phyloP scores from a whole-genome alignment of 2,329 filamentous ascomycete genomes.

The Mollisiaceae sp. region DNA sequence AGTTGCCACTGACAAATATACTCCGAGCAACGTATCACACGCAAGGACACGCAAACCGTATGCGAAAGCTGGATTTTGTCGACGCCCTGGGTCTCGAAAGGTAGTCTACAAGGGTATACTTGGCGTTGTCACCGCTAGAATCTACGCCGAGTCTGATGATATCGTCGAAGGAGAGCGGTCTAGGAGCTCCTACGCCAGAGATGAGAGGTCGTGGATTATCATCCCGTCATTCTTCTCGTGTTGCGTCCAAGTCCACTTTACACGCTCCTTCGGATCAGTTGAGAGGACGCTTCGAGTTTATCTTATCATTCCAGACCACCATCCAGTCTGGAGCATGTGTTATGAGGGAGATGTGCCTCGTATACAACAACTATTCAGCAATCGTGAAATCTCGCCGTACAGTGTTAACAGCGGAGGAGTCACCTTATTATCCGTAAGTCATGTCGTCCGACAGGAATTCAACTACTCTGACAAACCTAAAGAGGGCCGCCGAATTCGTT shows the following conservation, averaged over 20 bases:
- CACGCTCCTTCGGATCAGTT: background rate
- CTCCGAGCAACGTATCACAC: background rate
- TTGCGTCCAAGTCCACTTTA: background rate
- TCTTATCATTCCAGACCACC: background rate
- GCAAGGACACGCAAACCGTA: background rate
- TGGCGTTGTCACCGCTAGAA: background rate
- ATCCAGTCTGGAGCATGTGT: slow-evolving; percentile 1
- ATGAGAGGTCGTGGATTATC: slow-evolving; percentile 8
- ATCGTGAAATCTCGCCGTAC: slow-evolving; percentile 7
- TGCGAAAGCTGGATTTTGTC: background rate
- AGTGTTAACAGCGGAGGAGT: background rate
- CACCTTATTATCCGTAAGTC: background rate
- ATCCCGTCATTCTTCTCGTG: slow-evolving; percentile 19
- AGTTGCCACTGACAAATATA: background rate
- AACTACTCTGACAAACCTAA: background rate
- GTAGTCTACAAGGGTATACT: background rate
- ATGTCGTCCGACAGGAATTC: background rate
- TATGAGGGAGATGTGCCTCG: background rate
- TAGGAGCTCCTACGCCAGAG: background rate
- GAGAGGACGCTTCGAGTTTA: slow-evolving; percentile 10
- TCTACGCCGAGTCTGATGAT: background rate
- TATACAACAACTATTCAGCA: slow-evolving; percentile 6
- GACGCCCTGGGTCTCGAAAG: background rate
- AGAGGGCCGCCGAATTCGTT: background rate
- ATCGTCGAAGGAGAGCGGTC: background rate